A percentile compares a stretch with the other conserved stretches of the same genome.
Conservation (phyloP, 331 rosid species). For the Arachis monticola region DNA sequence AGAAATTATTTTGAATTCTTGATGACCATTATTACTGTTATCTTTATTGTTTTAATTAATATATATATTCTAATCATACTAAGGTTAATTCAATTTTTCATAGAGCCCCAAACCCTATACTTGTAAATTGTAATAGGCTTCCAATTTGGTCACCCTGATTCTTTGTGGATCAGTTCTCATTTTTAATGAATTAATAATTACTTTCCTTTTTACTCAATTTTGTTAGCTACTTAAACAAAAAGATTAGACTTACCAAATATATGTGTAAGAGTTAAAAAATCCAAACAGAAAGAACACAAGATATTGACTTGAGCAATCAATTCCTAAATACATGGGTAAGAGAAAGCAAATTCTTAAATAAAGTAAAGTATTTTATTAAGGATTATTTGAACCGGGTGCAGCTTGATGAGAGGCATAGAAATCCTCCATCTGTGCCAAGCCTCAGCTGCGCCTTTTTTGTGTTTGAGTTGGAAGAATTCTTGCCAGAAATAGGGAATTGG, state of each 20-base stretch:
- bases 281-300: too few species aligned
- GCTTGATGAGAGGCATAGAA: too few species aligned
- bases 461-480: too few species aligned
- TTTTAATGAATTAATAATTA: not conserved
- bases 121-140: slow-evolving; percentile 20
- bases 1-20: slow-evolving; percentile 28
- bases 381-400: too few species aligned
- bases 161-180: slow-evolving; percentile 21
- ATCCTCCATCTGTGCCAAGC: too few species aligned
- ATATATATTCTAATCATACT: slow-evolving; percentile 26
- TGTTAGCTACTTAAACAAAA: slow-evolving; percentile 3
- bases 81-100: slow-evolving; percentile 30
- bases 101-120: slow-evolving; percentile 77
- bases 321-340: too few species aligned
- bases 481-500: too few species aligned
- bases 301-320: too few species aligned
- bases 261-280: too few species aligned
- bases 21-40: not conserved
- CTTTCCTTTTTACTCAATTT: not conserved
- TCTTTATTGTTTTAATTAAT: slow-evolving; percentile 16
- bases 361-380: too few species aligned
- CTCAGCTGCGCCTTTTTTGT: too few species aligned
- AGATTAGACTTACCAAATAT: not conserved
- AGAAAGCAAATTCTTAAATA: too few species aligned
- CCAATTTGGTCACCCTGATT: slow-evolving; percentile 34